phyloP scores from a whole-genome alignment of 768 basidiomycete species.

The Vishniacozyma victoriae region DNA sequence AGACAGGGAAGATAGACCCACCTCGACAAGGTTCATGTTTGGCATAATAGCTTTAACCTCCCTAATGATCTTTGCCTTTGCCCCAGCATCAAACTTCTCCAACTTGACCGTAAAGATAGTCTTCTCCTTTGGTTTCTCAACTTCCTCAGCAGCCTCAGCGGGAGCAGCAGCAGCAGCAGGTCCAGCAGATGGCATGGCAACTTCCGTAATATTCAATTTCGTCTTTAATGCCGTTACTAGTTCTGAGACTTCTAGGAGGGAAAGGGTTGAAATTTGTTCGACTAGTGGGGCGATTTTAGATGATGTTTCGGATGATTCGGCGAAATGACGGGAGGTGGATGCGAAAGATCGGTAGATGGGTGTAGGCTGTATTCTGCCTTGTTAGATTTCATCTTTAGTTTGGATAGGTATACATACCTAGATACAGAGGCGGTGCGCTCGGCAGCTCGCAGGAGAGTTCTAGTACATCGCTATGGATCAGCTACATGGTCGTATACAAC shows the following conservation, averaged over 20 bases:
- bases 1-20: conserved; percentile 51
- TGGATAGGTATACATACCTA: too few relatives aligned
- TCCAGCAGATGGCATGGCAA: conserved; percentile 78
- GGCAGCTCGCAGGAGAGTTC: too few relatives aligned
- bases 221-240: conserved; percentile 88
- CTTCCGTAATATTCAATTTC: conserved; percentile 92
- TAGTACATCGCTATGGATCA: too few relatives aligned
- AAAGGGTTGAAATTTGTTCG: conserved; percentile 81
- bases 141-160: conserved; percentile 56
- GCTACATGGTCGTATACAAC: too few relatives aligned
- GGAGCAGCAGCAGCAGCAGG: conserved; percentile 41
- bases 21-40: conserved; percentile 93
- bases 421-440: too few relatives aligned
- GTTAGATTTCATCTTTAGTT: too few relatives aligned
- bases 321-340: not conserved
- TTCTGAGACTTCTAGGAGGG: conserved; percentile 90
- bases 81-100: conserved; percentile 82
- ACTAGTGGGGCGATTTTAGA: conserved; percentile 73
- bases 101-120: conserved; percentile 92
- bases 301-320: conserved; percentile 7
- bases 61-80: conserved; percentile 94
- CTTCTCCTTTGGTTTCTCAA: conserved; percentile 98
- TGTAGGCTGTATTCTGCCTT: too few relatives aligned
- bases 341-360: not conserved
- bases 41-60: conserved; percentile 96